Conservation (phyloP, 169 alveolate species). For the Ichthyophthirius multifiliis region DNA sequence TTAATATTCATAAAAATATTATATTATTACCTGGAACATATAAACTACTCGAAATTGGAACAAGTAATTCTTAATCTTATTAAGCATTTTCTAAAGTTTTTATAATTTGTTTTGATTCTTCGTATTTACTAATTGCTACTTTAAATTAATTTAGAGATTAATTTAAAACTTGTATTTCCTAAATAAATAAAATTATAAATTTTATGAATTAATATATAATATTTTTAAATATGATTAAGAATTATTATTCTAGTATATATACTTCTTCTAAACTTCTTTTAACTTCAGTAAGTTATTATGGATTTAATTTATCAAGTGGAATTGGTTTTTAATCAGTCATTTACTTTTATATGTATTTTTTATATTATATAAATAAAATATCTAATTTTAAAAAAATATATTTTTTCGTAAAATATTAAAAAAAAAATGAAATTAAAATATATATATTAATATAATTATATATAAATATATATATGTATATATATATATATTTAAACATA, state of each 20-base stretch:
- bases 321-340: background rate
- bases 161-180: conserved; percentile 30
- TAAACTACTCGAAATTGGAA: conserved; percentile 34
- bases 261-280: conserved; percentile 1
- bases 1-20: background rate
- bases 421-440: too few species aligned
- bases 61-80: conserved; percentile 16
- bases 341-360: too few species aligned
- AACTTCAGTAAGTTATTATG: background rate
- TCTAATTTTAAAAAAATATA: too few species aligned
- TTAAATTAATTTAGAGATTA: conserved; percentile 14
- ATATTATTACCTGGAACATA: conserved; percentile 36
- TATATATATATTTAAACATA: too few species aligned
- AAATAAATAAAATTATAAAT: background rate
- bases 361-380: too few species aligned
- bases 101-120: conserved; percentile 25
- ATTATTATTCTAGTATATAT: background rate
- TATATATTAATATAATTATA: too few species aligned
- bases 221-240: background rate
- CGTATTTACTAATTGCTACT: conserved; percentile 39
- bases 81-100: conserved; percentile 18
- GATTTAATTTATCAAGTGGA: background rate
- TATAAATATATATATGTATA: too few species aligned
- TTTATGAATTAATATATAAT: background rate
- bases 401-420: too few species aligned